phyloP scores from a whole-genome alignment of 2,329 filamentous ascomycete species.

The Pseudovirgaria hyperparasitica region DNA sequence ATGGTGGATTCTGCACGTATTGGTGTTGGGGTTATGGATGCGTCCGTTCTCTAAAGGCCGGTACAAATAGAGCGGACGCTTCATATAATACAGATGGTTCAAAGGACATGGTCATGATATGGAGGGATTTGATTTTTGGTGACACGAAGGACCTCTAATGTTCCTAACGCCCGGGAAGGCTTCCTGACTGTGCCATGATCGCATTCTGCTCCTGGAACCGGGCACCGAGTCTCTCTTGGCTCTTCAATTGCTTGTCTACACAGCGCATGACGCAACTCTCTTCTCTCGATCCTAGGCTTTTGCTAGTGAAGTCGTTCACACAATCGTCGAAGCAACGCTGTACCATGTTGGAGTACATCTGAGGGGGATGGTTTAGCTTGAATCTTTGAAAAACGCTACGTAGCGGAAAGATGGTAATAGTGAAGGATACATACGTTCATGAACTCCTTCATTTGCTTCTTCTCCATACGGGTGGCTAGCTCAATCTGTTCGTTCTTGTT shows the following conservation, averaged over 20 bases:
- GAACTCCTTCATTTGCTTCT: conserved; percentile 98
- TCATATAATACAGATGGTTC: no score
- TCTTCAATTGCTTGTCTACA: conserved; percentile 92
- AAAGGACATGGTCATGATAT: no score
- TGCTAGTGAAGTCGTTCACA: conserved; percentile 97
- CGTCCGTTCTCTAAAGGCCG: no score
- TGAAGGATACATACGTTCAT: conserved; percentile 84
- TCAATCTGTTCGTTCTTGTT: conserved; percentile 74
- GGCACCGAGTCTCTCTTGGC: conserved; percentile 78
- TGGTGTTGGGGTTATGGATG: no score
- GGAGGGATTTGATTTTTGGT: no score
- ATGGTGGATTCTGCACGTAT: no score
- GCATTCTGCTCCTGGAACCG: conserved; percentile 71
- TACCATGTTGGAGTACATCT: conserved; percentile 64
- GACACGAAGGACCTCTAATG: no score
- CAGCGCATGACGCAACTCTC: conserved; percentile 87
- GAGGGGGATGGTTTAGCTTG: conserved; percentile 2
- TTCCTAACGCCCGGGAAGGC: conserved; percentile 32
- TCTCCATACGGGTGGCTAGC: conserved; percentile 88
- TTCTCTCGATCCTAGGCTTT: conserved; percentile 78
- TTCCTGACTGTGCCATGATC: conserved; percentile 50
- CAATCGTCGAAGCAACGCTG: conserved; percentile 93
- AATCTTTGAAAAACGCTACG: neutral
- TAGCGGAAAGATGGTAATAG: conserved; percentile 5
- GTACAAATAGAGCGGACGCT: no score